Evolutionary conservation across 2,329 filamentous ascomycete species (phyloP), one percentile per base, ranked within the genome.

Genomic region (Penicillium janthinellum): DNA sequence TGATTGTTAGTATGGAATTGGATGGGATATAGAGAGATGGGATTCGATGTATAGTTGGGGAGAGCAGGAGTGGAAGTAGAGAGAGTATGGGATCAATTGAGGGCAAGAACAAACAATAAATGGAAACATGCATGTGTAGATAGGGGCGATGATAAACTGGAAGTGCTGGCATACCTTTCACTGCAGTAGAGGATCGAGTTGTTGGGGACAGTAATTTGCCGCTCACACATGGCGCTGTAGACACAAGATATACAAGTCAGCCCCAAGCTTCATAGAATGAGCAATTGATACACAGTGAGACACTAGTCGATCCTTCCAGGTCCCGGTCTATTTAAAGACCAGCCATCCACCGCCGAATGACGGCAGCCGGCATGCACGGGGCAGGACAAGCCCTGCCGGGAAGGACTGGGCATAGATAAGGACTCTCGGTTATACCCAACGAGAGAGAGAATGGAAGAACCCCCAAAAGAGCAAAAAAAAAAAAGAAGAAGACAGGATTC

Each of bases 111-210:
- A 3, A 38, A 42, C 25, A 25, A 41, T 31, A 10, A 12, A 15
- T 20, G 22, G 25, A 44, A 15, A 44, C 15, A 54, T n/a, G 28
- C 22, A 42, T 17, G 37, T 14, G 14, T 38, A 31, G 51, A 54
- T 39, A 44, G n/a, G 51, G 25, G 20, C 0, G 39, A 35, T 12
- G 37, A 52, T 11, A 14, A 14, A 14, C 11, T 7, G 5, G 12
- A n/a, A 37, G 12, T 57, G 44, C 51, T 62, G 56, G 57, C 52
- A 38, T 80, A 88, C 85, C 82, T 82, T 78, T 88, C 84, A 54
- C 85, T 88, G 77, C 86, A 88, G 72, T 88, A 88, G 47, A 88
- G 78, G 42, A 87, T 79, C 15, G 80, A 81, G 69, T 84, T 84
- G 71, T 83, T 82, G 15, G 86, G 86, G 35, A 83, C 81, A 55